Percentiles rank a stretch among this genome's conserved stretches.
These are phyloP conservation scores for Pyrenophora teres DNA, from an alignment of 2,329 filamentous ascomycete species.

Conservation along the genomic window DNA sequence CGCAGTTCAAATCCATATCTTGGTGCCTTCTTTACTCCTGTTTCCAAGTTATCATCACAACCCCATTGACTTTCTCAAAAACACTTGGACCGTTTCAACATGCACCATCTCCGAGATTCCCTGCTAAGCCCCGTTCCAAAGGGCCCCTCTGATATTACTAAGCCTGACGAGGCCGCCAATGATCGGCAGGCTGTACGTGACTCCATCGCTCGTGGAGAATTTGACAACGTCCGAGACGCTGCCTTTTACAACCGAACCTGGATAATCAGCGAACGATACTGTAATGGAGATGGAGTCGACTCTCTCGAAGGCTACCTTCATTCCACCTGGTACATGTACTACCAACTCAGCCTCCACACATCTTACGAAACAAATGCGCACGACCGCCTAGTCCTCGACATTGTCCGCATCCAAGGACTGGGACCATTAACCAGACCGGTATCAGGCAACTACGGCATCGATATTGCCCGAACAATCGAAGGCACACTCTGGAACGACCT, in stretches of 20 bases:
- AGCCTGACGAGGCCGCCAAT: neutral
- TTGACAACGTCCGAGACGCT: slow-evolving; percentile 3
- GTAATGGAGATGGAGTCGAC: slow-evolving; percentile 12
- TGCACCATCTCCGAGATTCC: slow-evolving; percentile 7
- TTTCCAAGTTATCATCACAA: no score
- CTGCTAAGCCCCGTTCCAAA: slow-evolving; percentile 4
- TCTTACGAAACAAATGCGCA: slow-evolving; percentile 12
- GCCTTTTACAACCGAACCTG: slow-evolving; percentile 10
- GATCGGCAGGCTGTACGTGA: slow-evolving; percentile 7
- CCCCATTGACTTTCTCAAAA: no score
- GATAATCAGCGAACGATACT: slow-evolving; percentile 11
- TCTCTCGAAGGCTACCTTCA: slow-evolving; percentile 14
- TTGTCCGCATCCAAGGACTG: slow-evolving; percentile 11
- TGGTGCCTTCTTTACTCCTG: no score
- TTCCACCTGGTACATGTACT: slow-evolving; percentile 14
- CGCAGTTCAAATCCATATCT: no score
- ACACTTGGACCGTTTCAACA: neutral
- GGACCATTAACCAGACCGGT: slow-evolving; percentile 14
- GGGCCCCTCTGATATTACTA: slow-evolving; percentile 6
- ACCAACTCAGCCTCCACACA: neutral
- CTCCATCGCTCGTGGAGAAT: slow-evolving; percentile 6
- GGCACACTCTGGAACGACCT: slow-evolving; percentile 19
- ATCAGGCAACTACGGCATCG: slow-evolving; percentile 12
- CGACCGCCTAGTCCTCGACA: slow-evolving; percentile 13
- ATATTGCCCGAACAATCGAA: slow-evolving; percentile 14